Conservation (phyloP, 179 eudicot genomes). For the Drosera spatulata region DNA sequence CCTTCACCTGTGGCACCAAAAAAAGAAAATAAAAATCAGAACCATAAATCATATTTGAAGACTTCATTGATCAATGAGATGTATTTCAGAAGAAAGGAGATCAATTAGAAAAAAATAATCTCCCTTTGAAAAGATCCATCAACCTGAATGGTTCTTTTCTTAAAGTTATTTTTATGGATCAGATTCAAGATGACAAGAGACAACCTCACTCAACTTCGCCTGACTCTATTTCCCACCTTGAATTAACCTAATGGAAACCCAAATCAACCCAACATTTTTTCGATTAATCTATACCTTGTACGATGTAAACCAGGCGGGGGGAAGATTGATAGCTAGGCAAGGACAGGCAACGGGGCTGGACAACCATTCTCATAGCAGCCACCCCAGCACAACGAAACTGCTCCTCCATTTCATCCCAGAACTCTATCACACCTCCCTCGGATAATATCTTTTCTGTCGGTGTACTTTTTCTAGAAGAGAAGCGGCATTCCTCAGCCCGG, state of each 20-base stretch:
- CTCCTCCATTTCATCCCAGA: conserved; percentile 51
- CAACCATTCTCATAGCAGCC: conserved; percentile 27
- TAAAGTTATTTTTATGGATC: too few species aligned
- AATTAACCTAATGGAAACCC: background rate
- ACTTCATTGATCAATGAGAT: too few species aligned
- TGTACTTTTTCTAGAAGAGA: conserved; percentile 20
- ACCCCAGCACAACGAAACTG: conserved; percentile 68
- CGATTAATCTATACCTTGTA: conserved; percentile 26
- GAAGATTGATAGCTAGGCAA: conserved; percentile 50
- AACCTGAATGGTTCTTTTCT: too few species aligned
- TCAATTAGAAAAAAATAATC: too few species aligned
- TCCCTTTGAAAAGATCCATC: too few species aligned
- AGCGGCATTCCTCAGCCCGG: conserved; percentile 39
- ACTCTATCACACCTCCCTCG: conserved; percentile 51
- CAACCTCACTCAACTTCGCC: too few species aligned
- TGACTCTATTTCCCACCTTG: too few species aligned
- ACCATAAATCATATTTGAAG: background rate
- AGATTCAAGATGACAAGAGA: too few species aligned
- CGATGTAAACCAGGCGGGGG: conserved; percentile 54
- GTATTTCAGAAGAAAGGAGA: background rate
- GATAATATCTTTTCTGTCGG: conserved; percentile 32
- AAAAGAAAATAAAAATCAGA: too few species aligned
- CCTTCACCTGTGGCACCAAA: conserved; percentile 41
- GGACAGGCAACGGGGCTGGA: conserved; percentile 41
- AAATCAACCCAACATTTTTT: background rate